Evolutionary conservation across 331 rosid species (phyloP), one percentile per base, ranked within the genome.

Genomic region (Quercus tomentella): DNA sequence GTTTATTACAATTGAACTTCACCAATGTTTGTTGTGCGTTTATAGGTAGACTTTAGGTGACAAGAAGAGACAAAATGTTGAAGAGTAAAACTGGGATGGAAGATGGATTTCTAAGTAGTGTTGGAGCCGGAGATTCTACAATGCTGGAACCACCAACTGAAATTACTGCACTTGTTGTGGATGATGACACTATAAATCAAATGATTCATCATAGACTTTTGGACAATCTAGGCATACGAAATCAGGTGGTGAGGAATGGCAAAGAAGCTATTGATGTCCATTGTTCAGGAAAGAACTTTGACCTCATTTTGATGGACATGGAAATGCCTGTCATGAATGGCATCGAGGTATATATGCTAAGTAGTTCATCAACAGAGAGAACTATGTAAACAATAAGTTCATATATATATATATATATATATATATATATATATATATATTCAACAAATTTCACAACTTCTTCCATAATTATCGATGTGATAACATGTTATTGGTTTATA

Each of bases 261-360:
- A 87, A 81, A 84, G 88, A 87, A 77, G 90, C 90, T 75, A 35
- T 87, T 58, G 86, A 84, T 52, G 79, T 84, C 63, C 84, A 84
- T n/a, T 74, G 73, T 75, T 84, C 80, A 4, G 88, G 90, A 5
- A 76, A 78, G 25, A 63, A 30, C 30, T 87, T 87, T 74, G 88
- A 87, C 77, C 90, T 87, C 56, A 87, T 87, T 65, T 80, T 87
- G 61, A 87, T 87, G 90, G 90, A 87, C 80, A 72, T 76, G 70
- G 90, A 87, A 7, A 87, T 87, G 90, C 88, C 90, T 62, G 23
- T 87, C 70, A 87, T 87, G 90, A 76, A 84, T 74, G 90, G 90
- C 66, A 76, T 87, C 28, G 86, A 87, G 86, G 90, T 87, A 78
- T 41, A 41, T 41, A 41, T 2, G 18, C 14, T 58, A 23, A 21